These are phyloP conservation scores for Isabelozyma rhagii DNA, from an alignment of 805 yeast genomes.

Conservation along the genomic window DNA sequence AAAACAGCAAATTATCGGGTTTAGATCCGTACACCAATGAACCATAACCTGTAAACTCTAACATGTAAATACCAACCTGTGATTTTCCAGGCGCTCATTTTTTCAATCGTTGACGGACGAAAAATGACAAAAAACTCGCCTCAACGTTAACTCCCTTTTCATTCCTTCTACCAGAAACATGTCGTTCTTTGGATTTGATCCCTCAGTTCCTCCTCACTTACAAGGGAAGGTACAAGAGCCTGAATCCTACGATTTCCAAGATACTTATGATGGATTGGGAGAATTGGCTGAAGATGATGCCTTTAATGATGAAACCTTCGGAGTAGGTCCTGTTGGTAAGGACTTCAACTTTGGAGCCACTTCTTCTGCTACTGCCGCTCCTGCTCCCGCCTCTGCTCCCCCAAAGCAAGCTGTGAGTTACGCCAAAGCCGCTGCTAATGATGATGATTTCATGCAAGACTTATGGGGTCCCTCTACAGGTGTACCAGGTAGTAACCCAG, in stretches of 20 bases:
- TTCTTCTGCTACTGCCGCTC: conserved; percentile 10
- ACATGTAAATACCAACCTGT: background rate
- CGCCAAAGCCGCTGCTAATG: conserved; percentile 41
- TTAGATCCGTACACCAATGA: background rate
- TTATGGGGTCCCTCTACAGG: conserved; percentile 41
- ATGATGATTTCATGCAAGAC: conserved; percentile 45
- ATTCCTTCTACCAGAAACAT: conserved; percentile 22
- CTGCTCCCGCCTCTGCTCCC: conserved; percentile 8
- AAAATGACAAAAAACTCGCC: background rate
- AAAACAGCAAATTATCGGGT: background rate
- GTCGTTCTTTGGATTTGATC: conserved; percentile 70
- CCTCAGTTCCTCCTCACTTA: conserved; percentile 37
- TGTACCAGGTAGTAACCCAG: conserved; percentile 25
- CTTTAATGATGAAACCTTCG: conserved; percentile 78
- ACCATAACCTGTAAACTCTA: background rate
- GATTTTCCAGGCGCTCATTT: background rate
- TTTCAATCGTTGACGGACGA: background rate
- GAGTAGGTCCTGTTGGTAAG: conserved; percentile 27
- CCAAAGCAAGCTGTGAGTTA: conserved; percentile 30
- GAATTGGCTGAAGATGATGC: conserved; percentile 65
- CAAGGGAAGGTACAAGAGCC: conserved; percentile 9
- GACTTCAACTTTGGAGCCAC: conserved; percentile 2
- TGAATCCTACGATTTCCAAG: conserved; percentile 70
- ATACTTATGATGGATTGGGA: conserved; percentile 77
- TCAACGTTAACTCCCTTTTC: background rate